Evolutionary conservation across 805 yeast genomes (phyloP).

Genomic region (Ogataea saltuana): DNA sequence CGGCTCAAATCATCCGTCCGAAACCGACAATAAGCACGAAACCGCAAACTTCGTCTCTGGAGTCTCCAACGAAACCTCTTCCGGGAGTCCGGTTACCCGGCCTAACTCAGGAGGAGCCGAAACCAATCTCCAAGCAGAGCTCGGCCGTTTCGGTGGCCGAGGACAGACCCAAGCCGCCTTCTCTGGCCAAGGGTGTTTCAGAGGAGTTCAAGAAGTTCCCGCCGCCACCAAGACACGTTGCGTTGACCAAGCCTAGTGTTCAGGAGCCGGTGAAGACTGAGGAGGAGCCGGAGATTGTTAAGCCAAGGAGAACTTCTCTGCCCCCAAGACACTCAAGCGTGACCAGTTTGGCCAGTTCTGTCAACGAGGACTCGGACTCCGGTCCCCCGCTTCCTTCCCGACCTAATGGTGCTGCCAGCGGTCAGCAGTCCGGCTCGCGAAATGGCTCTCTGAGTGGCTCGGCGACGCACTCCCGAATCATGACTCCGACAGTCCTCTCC

Average conservation of each 20-base stretch:
- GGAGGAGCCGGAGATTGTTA: constrained; percentile 4
- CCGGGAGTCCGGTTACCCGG: constrained; percentile 14
- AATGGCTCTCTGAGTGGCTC: too few species aligned
- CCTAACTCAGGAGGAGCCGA: constrained; percentile 5
- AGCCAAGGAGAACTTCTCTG: constrained; percentile 10
- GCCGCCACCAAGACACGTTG: constrained; percentile 25
- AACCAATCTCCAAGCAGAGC: background rate
- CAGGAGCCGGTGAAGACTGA: background rate
- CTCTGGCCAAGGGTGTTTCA: constrained; percentile 2
- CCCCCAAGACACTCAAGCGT: constrained; percentile 22
- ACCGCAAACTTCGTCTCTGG: background rate
- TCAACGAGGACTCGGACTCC: background rate
- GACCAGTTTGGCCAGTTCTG: background rate
- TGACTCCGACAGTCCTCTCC: too few species aligned
- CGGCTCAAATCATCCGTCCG: constrained; percentile 10
- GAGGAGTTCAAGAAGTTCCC: constrained; percentile 16
- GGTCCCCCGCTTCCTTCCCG: constrained; percentile 9
- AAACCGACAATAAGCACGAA: background rate
- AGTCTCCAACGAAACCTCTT: background rate
- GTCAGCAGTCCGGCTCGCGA: too few species aligned
- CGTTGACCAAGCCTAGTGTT: constrained; percentile 14
- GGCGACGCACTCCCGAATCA: too few species aligned
- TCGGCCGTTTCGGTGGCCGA: background rate
- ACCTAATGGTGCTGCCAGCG: too few species aligned
- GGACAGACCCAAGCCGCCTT: background rate